Percentiles rank a stretch among this genome's conserved stretches.
These are phyloP conservation scores for Tuber melanosporum DNA, from an alignment of 495 filamentous ascomycete genomes.

Conservation along the genomic window DNA sequence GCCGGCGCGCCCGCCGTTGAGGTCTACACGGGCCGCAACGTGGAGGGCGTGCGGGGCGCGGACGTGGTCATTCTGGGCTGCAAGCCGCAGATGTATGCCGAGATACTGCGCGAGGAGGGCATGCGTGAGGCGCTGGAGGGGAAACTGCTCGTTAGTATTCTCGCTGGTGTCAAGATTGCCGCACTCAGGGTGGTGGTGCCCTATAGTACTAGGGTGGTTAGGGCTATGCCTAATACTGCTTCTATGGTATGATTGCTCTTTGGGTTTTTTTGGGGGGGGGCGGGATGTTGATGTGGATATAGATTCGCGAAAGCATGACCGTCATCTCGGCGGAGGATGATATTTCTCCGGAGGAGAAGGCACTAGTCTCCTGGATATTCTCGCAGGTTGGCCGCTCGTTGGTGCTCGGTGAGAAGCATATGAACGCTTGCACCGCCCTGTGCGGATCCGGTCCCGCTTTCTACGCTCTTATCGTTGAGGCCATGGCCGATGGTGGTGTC, in stretches of 20 bases:
- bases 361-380: slow-evolving; percentile 73
- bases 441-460: slow-evolving; percentile 76
- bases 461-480: slow-evolving; percentile 69
- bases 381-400: slow-evolving; percentile 61
- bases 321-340: slow-evolving; percentile 62
- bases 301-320: slow-evolving; percentile 73
- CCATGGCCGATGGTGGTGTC: slow-evolving; percentile 68
- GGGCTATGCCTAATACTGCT: slow-evolving; percentile 76
- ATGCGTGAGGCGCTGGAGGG: slow-evolving; percentile 63
- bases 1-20: slow-evolving; percentile 42
- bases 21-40: slow-evolving; percentile 52
- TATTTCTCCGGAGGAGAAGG: slow-evolving; percentile 47
- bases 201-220: slow-evolving; percentile 49
- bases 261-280: not conserved
- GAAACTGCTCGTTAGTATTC: slow-evolving; percentile 77
- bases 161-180: slow-evolving; percentile 62
- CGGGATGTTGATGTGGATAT: slow-evolving; percentile 15
- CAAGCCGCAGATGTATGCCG: slow-evolving; percentile 67
- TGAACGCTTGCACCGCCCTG: slow-evolving; percentile 70
- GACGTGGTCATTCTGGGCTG: slow-evolving; percentile 67
- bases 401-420: slow-evolving; percentile 56
- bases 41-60: slow-evolving; percentile 52
- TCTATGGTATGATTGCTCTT: slow-evolving; percentile 24
- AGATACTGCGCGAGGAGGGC: slow-evolving; percentile 57
- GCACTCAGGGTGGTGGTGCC: slow-evolving; percentile 45